Evolutionary conservation across 2,329 filamentous ascomycete species (phyloP).

Genomic region (Microcyclosporella mali): DNA sequence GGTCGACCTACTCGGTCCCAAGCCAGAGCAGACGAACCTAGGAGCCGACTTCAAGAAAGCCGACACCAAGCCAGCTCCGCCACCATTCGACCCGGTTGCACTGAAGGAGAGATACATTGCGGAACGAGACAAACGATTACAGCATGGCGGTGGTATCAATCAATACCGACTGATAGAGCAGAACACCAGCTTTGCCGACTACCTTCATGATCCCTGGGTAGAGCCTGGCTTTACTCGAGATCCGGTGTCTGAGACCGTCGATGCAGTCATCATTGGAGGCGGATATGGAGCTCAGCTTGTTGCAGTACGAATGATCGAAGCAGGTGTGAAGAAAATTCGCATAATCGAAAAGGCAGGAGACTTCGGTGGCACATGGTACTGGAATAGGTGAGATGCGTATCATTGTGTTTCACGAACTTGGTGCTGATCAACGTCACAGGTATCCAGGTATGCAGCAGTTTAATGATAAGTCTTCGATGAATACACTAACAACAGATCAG

Average conservation of each 20-base stretch:
- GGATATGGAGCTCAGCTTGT: slow-evolving; percentile 20
- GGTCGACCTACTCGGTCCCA: slow-evolving; percentile 15
- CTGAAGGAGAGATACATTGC: slow-evolving; percentile 19
- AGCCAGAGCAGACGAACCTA: slow-evolving; percentile 14
- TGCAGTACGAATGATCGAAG: slow-evolving; percentile 18
- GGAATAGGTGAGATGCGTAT: slow-evolving; percentile 11
- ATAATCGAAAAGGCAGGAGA: slow-evolving; percentile 20
- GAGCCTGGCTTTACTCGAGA: slow-evolving; percentile 13
- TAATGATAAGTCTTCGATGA: neutral
- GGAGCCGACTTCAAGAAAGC: slow-evolving; percentile 15
- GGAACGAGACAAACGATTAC: slow-evolving; percentile 18
- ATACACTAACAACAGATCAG: slow-evolving; percentile 36
- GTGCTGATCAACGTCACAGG: neutral
- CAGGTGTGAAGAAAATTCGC: slow-evolving; percentile 18
- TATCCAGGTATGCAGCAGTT: neutral
- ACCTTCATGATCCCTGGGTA: slow-evolving; percentile 17
- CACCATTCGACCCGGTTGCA: slow-evolving; percentile 15
- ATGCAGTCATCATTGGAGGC: slow-evolving; percentile 18
- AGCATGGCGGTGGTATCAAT: slow-evolving; percentile 15
- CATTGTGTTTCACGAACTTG: neutral
- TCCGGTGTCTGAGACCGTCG: slow-evolving; percentile 14
- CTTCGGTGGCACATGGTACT: slow-evolving; percentile 43
- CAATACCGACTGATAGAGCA: slow-evolving; percentile 20
- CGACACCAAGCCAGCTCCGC: slow-evolving; percentile 5
- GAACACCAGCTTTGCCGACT: slow-evolving; percentile 13